These are phyloP conservation scores for Venturia pyrina DNA, from an alignment of 2,329 filamentous ascomycete genomes.

Conservation along the genomic window DNA sequence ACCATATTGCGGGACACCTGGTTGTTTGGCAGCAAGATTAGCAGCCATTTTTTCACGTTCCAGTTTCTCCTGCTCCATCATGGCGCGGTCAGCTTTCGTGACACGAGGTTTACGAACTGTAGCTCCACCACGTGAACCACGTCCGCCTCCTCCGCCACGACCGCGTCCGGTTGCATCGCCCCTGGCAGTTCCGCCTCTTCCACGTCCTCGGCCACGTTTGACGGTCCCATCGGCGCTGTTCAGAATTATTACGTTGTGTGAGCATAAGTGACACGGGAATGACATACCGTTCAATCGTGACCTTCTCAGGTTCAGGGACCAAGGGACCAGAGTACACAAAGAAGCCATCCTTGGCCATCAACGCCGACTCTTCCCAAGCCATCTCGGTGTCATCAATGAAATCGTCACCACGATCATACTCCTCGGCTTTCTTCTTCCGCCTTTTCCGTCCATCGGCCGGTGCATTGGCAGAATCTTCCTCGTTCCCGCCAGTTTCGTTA, in stretches of 20 bases:
- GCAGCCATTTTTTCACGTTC: conserved; percentile 51
- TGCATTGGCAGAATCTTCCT: conserved; percentile 35
- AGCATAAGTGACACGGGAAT: neutral
- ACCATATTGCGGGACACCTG: neutral
- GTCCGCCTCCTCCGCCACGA: conserved; percentile 42
- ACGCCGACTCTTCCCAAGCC: conserved; percentile 90
- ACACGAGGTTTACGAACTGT: conserved; percentile 73
- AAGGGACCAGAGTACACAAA: conserved; percentile 95
- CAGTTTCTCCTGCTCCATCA: conserved; percentile 71
- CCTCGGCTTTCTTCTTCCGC: conserved; percentile 62
- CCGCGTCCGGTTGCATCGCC: conserved; percentile 30
- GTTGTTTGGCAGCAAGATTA: conserved; percentile 33
- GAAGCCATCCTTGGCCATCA: conserved; percentile 90
- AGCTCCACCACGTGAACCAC: conserved; percentile 65
- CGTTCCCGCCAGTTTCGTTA: conserved; percentile 70
- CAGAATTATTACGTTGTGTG: neutral
- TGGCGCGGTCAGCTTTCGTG: conserved; percentile 75
- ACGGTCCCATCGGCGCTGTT: conserved; percentile 61
- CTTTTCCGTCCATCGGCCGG: conserved; percentile 56
- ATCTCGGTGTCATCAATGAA: conserved; percentile 86
- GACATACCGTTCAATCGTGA: conserved; percentile 49
- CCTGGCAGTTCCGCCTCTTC: conserved; percentile 36
- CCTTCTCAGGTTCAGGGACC: conserved; percentile 74
- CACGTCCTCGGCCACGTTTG: conserved; percentile 53
- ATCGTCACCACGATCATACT: conserved; percentile 57